phyloP scores from a whole-genome alignment of 805 yeast species.

The Ogataea siamensis region DNA sequence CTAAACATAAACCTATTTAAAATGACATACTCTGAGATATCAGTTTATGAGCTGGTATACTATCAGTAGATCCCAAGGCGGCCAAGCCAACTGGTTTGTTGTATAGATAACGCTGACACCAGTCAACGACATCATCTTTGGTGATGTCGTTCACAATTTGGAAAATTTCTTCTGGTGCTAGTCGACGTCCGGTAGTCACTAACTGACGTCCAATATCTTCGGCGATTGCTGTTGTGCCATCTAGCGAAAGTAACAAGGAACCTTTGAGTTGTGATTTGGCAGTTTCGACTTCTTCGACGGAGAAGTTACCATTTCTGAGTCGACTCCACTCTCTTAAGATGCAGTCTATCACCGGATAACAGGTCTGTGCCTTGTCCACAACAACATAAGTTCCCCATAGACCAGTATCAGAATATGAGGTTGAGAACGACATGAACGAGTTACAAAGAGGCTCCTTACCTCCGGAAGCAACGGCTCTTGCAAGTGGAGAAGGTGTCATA shows the following conservation, averaged over 20 bases:
- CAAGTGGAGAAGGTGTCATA: slow-evolving; percentile 80
- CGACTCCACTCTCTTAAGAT: slow-evolving; percentile 87
- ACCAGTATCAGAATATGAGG: slow-evolving; percentile 96
- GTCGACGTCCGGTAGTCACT: slow-evolving; percentile 84
- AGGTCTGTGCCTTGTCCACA: slow-evolving; percentile 68
- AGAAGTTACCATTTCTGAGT: slow-evolving; percentile 70
- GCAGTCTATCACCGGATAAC: slow-evolving; percentile 68
- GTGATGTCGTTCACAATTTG: slow-evolving; percentile 74
- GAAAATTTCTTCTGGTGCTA: slow-evolving; percentile 72
- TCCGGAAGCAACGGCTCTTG: slow-evolving; percentile 50
- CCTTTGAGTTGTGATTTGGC: slow-evolving; percentile 96
- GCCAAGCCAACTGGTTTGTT: slow-evolving; percentile 84
- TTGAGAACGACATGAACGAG: slow-evolving; percentile 93
- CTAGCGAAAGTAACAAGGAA: slow-evolving; percentile 80
- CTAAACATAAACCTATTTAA: slow-evolving; percentile 1
- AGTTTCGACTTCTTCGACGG: slow-evolving; percentile 85
- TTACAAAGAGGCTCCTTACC: slow-evolving; percentile 72
- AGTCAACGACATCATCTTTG: slow-evolving; percentile 72
- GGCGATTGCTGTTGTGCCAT: slow-evolving; percentile 93
- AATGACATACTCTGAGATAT: slow-evolving; percentile 39
- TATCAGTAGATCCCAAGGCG: slow-evolving; percentile 79
- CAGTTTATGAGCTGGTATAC: slow-evolving; percentile 66
- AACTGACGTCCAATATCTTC: slow-evolving; percentile 98
- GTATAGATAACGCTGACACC: slow-evolving; percentile 82
- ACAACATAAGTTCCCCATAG: slow-evolving; percentile 95